Percentiles rank a stretch among this genome's conserved stretches.
These are phyloP conservation scores for Fusarium longipes DNA, from an alignment of 2,329 filamentous ascomycete genomes.

Conservation along the genomic window DNA sequence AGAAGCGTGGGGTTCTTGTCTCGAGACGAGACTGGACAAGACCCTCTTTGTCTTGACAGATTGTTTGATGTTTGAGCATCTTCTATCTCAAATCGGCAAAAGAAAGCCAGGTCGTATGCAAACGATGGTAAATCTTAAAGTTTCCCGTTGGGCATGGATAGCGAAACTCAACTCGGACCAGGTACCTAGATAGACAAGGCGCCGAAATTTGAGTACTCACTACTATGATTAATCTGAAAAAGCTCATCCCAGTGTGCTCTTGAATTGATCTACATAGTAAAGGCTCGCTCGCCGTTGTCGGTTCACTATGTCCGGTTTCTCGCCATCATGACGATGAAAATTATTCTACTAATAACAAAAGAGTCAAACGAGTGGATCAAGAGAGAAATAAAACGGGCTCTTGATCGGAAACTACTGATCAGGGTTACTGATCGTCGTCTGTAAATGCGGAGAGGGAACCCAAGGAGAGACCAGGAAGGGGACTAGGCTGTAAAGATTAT, in stretches of 20 bases:
- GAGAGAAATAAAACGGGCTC: slow-evolving; percentile 8
- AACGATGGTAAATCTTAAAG: not conserved
- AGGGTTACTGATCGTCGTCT: slow-evolving; percentile 23
- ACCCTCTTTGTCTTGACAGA: slow-evolving; percentile 5
- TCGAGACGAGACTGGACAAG: slow-evolving; percentile 1
- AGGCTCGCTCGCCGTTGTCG: slow-evolving; percentile 10
- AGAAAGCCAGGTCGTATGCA: not conserved
- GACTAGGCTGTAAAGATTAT: slow-evolving; percentile 21
- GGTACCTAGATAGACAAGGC: slow-evolving; percentile 19
- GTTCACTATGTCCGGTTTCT: not conserved
- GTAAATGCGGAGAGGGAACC: slow-evolving; percentile 29
- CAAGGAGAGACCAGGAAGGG: slow-evolving; percentile 2
- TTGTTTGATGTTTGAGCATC: slow-evolving; percentile 12
- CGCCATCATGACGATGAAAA: slow-evolving; percentile 13
- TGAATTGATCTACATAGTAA: not conserved
- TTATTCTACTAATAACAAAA: not conserved
- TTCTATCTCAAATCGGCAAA: slow-evolving; percentile 16
- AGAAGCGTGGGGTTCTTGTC: slow-evolving; percentile 34
- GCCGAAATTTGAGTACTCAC: slow-evolving; percentile 23
- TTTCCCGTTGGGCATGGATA: not conserved
- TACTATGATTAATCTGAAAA: slow-evolving; percentile 2
- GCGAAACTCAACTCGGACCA: slow-evolving; percentile 16
- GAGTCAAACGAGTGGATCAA: slow-evolving; percentile 3
- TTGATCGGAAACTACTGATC: slow-evolving; percentile 25
- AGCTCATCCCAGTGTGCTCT: not conserved